Evolutionary conservation across 129 eudicot genomes (phyloP), one percentile per base, ranked within the genome.

Genomic region (Dittrichia graveolens): DNA sequence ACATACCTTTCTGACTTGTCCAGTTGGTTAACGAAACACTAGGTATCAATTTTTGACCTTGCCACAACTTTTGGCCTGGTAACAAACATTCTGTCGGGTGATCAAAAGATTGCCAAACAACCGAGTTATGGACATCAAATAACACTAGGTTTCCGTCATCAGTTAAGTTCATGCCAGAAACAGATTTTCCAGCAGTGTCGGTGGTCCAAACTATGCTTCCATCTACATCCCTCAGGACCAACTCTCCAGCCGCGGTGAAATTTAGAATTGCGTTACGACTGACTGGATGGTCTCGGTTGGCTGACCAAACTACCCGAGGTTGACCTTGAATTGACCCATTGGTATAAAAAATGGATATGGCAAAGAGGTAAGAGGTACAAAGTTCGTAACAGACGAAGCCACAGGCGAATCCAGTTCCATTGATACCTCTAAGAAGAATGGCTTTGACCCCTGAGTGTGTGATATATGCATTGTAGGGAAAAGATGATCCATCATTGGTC

Each of bases 71-170:
- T 52, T 79, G 81, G 49, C 78, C 76, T 0, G 14, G 58, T 38
- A 83, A 66, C 66, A 53, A 54, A 2, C 71, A 45, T 15, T 83
- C 81, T 16, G 72, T 78, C 2, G 86, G 86, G 61, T 78, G 61
- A 65, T 83, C 84, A 44, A 79, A 83, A 35, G 87, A 83, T 66
- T 75, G 78, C 87, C 87, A 83, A 69, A 74, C 70, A 3, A 40
- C 50, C 0, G 43, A 44, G 37, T 61, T 57, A 4, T 41, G 59
- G 24, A 4, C 47, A 50, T 67, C 67, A 18, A 65, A 72, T 13
- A 81, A 41, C 49, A 65, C 53, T 13, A 80, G 13, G 57, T 80
- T 80, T 50, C 80, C 84, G 2, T 2, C 2, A 6, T 43, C 39
- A 0, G 79, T 82, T 40, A 77, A n/a, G 54, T 77, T 76, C 74